phyloP scores from a whole-genome alignment of 192 early-diverging fungal species.

The Coemansia sp. region DNA sequence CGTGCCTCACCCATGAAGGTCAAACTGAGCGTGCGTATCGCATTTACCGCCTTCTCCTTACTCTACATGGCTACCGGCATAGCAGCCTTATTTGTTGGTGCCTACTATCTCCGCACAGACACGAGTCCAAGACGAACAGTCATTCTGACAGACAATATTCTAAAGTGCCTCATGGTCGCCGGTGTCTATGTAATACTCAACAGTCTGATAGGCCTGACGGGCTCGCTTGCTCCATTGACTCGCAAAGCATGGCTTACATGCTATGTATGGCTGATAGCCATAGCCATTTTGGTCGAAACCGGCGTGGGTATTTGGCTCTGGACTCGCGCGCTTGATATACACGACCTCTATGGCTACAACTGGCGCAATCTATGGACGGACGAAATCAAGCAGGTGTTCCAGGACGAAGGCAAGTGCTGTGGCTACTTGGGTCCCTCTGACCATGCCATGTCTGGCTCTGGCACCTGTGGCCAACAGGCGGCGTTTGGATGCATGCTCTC shows the following conservation, averaged over 20 bases:
- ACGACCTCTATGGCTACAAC: constrained; percentile 35
- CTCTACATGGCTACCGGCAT: constrained; percentile 34
- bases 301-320: constrained; percentile 41
- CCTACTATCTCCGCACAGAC: constrained; percentile 21
- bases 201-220: constrained; percentile 17
- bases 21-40: constrained; percentile 15
- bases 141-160: constrained; percentile 30
- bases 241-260: constrained; percentile 32
- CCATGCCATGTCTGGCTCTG: constrained; percentile 17
- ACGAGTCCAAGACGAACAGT: constrained; percentile 17
- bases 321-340: constrained; percentile 28
- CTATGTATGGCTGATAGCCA: constrained; percentile 11
- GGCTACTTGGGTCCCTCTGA: constrained; percentile 36
- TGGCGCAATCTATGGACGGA: constrained; percentile 42
- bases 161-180: constrained; percentile 18
- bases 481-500: constrained; percentile 30
- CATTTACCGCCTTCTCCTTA: constrained; percentile 13
- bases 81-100: constrained; percentile 13
- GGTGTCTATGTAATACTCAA: constrained; percentile 21
- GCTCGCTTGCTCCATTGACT: constrained; percentile 22
- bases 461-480: constrained; percentile 9
- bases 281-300: constrained; percentile 20
- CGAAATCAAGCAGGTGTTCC: constrained; percentile 17
- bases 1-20: constrained; percentile 20
- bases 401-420: constrained; percentile 28